Evolutionary conservation across 345 rosid species (phyloP).

Genomic region (Hevea brasiliensis): DNA sequence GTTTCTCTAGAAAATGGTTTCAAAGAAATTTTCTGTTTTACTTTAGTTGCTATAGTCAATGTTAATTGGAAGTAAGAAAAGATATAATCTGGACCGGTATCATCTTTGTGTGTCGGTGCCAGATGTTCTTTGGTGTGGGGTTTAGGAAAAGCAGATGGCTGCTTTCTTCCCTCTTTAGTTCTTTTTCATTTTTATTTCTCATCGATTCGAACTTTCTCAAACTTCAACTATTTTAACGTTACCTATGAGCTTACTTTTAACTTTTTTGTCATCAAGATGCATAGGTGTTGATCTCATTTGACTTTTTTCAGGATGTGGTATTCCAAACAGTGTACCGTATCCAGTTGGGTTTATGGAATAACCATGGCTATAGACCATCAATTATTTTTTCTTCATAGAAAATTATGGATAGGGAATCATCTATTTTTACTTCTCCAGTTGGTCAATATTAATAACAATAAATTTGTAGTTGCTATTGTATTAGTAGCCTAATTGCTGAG

Average conservation of each 20-base stretch:
- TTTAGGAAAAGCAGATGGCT: slow-evolving; percentile 22
- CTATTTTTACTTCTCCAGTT: neutral
- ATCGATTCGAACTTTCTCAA: slow-evolving; percentile 11
- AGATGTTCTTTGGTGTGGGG: slow-evolving; percentile 1
- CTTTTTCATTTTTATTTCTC: slow-evolving; percentile 9
- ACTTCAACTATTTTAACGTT: slow-evolving; percentile 16
- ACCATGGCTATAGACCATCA: too few relatives aligned
- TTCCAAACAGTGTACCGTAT: neutral
- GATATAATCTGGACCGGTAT: neutral
- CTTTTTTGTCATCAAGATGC: neutral
- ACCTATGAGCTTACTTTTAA: slow-evolving; percentile 1
- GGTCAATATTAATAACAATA: neutral
- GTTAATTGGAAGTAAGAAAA: too few relatives aligned
- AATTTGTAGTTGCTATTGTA: too few relatives aligned
- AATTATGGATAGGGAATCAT: too few relatives aligned
- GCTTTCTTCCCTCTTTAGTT: slow-evolving; percentile 34
- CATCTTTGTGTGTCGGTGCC: slow-evolving; percentile 20
- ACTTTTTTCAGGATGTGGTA: neutral
- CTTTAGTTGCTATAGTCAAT: neutral
- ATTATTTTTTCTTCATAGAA: neutral
- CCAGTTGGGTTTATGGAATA: neutral
- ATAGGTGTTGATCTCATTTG: neutral
- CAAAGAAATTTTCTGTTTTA: neutral
- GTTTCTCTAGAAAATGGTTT: neutral
- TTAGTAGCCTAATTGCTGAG: neutral